These are phyloP conservation scores for Skeletonema menzelii DNA, from an alignment of 108 stramenopile species.

Conservation along the genomic window DNA sequence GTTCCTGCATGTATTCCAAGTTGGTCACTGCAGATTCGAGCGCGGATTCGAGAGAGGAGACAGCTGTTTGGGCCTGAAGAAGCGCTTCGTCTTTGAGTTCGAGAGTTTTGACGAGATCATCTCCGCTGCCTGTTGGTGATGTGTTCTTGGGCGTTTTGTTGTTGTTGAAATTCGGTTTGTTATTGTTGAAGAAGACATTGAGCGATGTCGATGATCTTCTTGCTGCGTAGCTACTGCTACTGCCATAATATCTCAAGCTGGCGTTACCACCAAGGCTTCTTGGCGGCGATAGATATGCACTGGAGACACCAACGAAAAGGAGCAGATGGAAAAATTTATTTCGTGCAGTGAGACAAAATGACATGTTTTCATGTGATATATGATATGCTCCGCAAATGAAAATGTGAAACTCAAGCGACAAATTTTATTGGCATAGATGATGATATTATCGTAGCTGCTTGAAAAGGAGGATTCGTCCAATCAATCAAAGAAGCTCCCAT, in stretches of 20 bases:
- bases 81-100: slow-evolving; percentile 42
- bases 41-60: slow-evolving; percentile 34
- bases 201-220: neutral
- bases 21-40: slow-evolving; percentile 34
- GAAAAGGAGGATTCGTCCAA: neutral
- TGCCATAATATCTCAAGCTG: neutral
- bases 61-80: slow-evolving; percentile 32
- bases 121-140: neutral
- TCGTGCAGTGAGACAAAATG: neutral
- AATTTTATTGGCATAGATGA: neutral
- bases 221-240: neutral
- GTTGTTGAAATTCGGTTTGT: neutral
- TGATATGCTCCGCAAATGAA: neutral
- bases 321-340: neutral
- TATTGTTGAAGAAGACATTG: neutral
- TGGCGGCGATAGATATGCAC: neutral
- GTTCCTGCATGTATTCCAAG: slow-evolving; percentile 41
- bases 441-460: too few relatives aligned
- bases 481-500: too few relatives aligned
- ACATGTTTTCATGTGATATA: neutral
- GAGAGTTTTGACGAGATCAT: slow-evolving; percentile 19
- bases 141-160: neutral
- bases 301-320: neutral
- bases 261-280: neutral
- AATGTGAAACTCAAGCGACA: neutral